These are phyloP conservation scores for Pyronema omphalodes DNA, from an alignment of 495 filamentous ascomycete species.

Conservation along the genomic window DNA sequence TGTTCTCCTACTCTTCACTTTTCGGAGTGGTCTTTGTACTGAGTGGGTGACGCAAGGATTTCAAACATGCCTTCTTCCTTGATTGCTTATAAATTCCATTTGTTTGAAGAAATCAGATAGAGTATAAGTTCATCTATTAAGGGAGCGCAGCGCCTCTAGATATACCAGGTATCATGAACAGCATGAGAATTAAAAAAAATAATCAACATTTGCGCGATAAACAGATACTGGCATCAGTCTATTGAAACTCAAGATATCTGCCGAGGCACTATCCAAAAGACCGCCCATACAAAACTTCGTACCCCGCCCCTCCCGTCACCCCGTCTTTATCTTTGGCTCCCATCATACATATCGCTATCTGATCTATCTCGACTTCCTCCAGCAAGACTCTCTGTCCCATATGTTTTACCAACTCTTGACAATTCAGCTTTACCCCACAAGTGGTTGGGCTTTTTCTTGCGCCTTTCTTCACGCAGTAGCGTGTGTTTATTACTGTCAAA, in stretches of 20 bases:
- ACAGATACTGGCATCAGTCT: not conserved
- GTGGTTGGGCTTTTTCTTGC: slow-evolving; percentile 14
- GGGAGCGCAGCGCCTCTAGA: too few relatives aligned
- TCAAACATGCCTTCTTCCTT: not conserved
- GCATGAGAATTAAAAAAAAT: not conserved
- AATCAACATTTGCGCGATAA: not conserved
- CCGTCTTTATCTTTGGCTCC: slow-evolving; percentile 34
- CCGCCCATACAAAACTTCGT: slow-evolving; percentile 1
- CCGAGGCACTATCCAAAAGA: not conserved
- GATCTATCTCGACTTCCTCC: slow-evolving; percentile 39
- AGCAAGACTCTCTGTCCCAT: slow-evolving; percentile 44
- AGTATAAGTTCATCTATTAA: too few relatives aligned
- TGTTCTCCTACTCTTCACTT: not conserved
- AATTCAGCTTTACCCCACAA: slow-evolving; percentile 33
- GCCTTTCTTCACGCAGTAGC: slow-evolving; percentile 38
- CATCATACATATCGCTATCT: slow-evolving; percentile 58
- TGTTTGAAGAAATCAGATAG: too few relatives aligned
- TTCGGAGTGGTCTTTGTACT: too few relatives aligned
- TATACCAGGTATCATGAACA: not conserved
- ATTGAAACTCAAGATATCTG: not conserved
- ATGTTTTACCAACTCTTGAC: slow-evolving; percentile 31
- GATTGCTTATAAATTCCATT: too few relatives aligned
- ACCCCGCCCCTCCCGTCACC: slow-evolving; percentile 5
- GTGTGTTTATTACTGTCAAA: slow-evolving; percentile 73
- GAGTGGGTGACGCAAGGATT: not conserved